A percentile compares a stretch with the other conserved stretches of the same genome.
phyloP scores from a whole-genome alignment of 2,329 filamentous ascomycete species.

The Aphanocladium album region DNA sequence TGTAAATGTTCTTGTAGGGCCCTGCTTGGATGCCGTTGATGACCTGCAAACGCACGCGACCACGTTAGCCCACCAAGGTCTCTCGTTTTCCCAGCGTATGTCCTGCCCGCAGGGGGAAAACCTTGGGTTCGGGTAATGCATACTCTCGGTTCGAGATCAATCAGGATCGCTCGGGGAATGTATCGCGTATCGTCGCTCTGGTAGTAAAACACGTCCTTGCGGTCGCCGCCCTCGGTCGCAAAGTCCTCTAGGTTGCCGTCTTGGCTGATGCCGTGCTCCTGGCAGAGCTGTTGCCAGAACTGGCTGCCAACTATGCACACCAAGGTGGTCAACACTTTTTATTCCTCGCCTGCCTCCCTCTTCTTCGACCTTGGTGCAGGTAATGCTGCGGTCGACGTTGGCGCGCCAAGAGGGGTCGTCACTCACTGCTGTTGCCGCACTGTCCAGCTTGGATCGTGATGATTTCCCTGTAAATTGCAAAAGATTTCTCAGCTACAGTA shows the following conservation, averaged over 20 bases:
- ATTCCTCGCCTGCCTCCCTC: background rate
- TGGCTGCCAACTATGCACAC: constrained; percentile 83
- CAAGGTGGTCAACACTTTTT: background rate
- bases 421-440: constrained; percentile 97
- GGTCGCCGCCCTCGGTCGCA: constrained; percentile 93
- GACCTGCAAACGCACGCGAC: constrained; percentile 43
- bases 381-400: background rate
- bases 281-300: constrained; percentile 98
- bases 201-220: constrained; percentile 99
- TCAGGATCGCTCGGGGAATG: constrained; percentile 90
- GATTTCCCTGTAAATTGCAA: constrained; percentile 67
- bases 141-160: constrained; percentile 90
- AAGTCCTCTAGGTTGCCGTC: constrained; percentile 97
- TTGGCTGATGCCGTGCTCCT: constrained; percentile 96
- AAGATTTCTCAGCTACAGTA: background rate
- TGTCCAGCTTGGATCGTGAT: constrained; percentile 99
- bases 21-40: constrained; percentile 90
- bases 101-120: too few species aligned
- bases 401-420: constrained; percentile 13
- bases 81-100: background rate
- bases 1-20: constrained; percentile 97
- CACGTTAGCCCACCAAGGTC: background rate
- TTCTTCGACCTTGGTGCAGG: background rate
- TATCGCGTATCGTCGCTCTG: constrained; percentile 98
- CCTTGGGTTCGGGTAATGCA: background rate